phyloP scores from a whole-genome alignment of 352 stramenopile species.

The Pythium monospermum region DNA sequence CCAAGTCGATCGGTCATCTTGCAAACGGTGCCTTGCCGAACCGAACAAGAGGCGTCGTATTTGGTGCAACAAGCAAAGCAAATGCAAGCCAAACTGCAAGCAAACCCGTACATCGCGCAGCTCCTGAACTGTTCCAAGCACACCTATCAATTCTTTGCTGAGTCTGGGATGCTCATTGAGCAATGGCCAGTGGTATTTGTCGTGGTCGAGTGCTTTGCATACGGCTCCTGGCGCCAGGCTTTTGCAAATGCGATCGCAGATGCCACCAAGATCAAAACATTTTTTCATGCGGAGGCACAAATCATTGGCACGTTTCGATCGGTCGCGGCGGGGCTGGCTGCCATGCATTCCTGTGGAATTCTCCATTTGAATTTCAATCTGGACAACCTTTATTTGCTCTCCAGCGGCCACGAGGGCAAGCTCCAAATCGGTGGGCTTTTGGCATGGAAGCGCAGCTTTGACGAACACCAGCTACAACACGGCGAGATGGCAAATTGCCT shows the following conservation, averaged over 20 bases:
- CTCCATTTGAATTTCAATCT: constrained; percentile 57
- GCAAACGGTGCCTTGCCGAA: constrained; percentile 42
- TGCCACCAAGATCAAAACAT: constrained; percentile 9
- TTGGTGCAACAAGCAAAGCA: constrained; percentile 29
- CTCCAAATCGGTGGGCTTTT: constrained; percentile 42
- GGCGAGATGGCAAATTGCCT: constrained; percentile 38
- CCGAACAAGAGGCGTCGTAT: constrained; percentile 31
- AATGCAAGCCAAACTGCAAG: constrained; percentile 30
- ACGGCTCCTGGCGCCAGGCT: constrained; percentile 30
- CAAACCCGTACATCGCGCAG: constrained; percentile 33
- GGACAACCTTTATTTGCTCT: constrained; percentile 38
- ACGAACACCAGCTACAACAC: constrained; percentile 19
- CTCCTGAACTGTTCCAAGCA: constrained; percentile 35
- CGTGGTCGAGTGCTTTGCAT: constrained; percentile 33
- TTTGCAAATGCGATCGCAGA: constrained; percentile 20
- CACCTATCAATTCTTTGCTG: constrained; percentile 57
- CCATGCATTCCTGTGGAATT: constrained; percentile 51
- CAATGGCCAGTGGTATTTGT: constrained; percentile 60
- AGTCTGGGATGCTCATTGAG: constrained; percentile 53
- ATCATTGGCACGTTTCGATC: constrained; percentile 35
- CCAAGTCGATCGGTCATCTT: constrained; percentile 21
- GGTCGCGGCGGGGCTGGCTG: constrained; percentile 38
- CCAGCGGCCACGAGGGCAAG: background rate
- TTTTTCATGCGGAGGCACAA: constrained; percentile 4
- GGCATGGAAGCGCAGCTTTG: constrained; percentile 38